These are phyloP conservation scores for Serendipita sp. DNA, from an alignment of 768 basidiomycete species.

Conservation along the genomic window DNA sequence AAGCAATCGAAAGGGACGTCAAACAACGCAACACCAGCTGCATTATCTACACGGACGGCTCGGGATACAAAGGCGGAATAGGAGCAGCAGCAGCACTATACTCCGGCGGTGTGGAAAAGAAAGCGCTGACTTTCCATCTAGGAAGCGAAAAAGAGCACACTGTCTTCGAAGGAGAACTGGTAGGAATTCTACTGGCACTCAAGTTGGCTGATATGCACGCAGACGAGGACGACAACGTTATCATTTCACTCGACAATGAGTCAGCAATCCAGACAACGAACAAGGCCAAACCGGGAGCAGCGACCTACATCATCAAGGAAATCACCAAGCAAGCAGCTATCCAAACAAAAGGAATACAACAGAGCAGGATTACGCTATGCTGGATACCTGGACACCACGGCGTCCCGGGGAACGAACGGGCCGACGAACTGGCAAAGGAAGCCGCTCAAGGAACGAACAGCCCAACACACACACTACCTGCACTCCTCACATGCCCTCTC, in stretches of 20 bases:
- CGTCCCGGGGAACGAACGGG: slow-evolving; percentile 9
- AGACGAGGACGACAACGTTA: no score
- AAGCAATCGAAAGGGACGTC: background rate
- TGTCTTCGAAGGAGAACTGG: background rate
- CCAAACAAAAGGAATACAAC: background rate
- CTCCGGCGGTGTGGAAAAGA: background rate
- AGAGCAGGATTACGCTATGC: background rate
- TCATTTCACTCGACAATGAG: background rate
- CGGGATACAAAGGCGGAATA: slow-evolving; percentile 6
- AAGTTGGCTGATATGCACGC: no score
- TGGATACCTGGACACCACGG: slow-evolving; percentile 12
- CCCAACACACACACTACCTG: background rate
- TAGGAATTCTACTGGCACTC: background rate
- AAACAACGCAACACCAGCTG: background rate
- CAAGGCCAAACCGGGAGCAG: background rate
- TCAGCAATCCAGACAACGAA: background rate
- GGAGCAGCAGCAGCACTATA: slow-evolving; percentile 8
- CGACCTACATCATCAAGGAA: background rate
- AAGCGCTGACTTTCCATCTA: background rate
- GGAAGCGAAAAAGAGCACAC: background rate
- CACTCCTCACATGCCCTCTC: background rate
- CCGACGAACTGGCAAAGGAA: slow-evolving; percentile 8
- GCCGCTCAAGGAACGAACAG: slow-evolving; percentile 6
- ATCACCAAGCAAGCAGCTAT: background rate
- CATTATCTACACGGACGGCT: slow-evolving; percentile 3